phyloP scores from a whole-genome alignment of 1,284 basidiomycete genomes.

The Singerocomus inundabilis region DNA sequence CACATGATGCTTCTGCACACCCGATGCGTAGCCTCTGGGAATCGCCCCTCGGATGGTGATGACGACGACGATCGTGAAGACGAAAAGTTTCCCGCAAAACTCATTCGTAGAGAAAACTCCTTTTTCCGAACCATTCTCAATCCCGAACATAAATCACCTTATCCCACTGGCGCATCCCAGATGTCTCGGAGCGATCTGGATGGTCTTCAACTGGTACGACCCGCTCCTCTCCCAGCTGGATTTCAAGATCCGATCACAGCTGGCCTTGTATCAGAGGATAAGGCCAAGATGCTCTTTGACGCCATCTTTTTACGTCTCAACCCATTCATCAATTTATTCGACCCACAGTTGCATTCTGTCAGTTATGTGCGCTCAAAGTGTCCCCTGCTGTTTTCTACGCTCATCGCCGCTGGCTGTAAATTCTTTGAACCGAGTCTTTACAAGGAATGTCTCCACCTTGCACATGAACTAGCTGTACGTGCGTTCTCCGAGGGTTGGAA shows the following conservation, averaged over 20 bases:
- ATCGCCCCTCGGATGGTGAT: slow-evolving; percentile 49
- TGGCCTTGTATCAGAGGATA: slow-evolving; percentile 64
- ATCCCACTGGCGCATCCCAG: slow-evolving; percentile 24
- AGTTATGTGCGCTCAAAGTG: slow-evolving; percentile 71
- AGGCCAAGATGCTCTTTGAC: slow-evolving; percentile 70
- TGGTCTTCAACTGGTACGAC: slow-evolving; percentile 34
- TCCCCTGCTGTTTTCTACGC: slow-evolving; percentile 77
- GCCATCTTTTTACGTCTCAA: slow-evolving; percentile 76
- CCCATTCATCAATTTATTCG: slow-evolving; percentile 82
- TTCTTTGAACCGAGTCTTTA: slow-evolving; percentile 76
- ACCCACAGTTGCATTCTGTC: slow-evolving; percentile 72
- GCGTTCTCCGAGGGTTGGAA: slow-evolving; percentile 77
- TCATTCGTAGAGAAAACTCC: slow-evolving; percentile 68
- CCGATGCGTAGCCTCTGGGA: slow-evolving; percentile 38
- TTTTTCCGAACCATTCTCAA: slow-evolving; percentile 82
- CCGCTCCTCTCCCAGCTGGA: slow-evolving; percentile 38
- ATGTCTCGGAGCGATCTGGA: slow-evolving; percentile 29
- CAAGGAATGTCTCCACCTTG: slow-evolving; percentile 63
- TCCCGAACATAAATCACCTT: slow-evolving; percentile 54
- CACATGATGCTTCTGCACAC: slow-evolving; percentile 22
- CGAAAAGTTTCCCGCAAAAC: slow-evolving; percentile 66
- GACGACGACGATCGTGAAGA: slow-evolving; percentile 61
- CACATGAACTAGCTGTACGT: slow-evolving; percentile 67
- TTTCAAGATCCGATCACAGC: slow-evolving; percentile 66
- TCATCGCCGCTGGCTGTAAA: slow-evolving; percentile 82